Evolutionary conservation across 1,284 basidiomycete species (phyloP).

Genomic region (Pseudozyma sp.): DNA sequence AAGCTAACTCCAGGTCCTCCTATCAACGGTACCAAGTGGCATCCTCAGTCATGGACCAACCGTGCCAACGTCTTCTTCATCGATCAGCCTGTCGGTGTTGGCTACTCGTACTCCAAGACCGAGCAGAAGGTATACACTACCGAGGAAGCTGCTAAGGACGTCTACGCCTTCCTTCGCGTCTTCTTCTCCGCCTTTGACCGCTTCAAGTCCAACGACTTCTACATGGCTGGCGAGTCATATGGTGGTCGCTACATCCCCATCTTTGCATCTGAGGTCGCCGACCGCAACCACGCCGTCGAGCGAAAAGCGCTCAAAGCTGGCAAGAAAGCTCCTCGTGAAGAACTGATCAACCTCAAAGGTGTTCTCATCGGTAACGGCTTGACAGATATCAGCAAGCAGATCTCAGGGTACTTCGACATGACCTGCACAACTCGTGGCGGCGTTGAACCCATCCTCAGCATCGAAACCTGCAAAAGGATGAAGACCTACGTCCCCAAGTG

Average conservation of each 20-base stretch:
- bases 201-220: conserved; percentile 62
- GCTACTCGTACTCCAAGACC: conserved; percentile 79
- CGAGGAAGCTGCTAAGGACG: conserved; percentile 66
- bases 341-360: conserved; percentile 78
- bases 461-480: conserved; percentile 56
- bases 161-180: conserved; percentile 69
- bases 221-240: conserved; percentile 65
- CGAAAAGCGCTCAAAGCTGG: conserved; percentile 72
- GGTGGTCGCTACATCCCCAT: conserved; percentile 83
- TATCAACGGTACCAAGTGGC: conserved; percentile 75
- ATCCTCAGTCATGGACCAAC: conserved; percentile 77
- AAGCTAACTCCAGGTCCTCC: conserved; percentile 42
- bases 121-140: conserved; percentile 71
- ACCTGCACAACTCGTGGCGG: conserved; percentile 55
- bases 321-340: conserved; percentile 71
- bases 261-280: conserved; percentile 82
- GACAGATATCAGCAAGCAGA: conserved; percentile 68
- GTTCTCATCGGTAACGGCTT: conserved; percentile 80
- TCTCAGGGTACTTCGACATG: conserved; percentile 57
- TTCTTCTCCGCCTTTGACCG: conserved; percentile 68
- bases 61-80: conserved; percentile 79
- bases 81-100: conserved; percentile 79
- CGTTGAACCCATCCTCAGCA: conserved; percentile 44
- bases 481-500: conserved; percentile 37
- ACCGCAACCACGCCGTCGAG: conserved; percentile 75